Conservation (phyloP, 306 rosid genomes). For the Hippophae gyantsensis region DNA sequence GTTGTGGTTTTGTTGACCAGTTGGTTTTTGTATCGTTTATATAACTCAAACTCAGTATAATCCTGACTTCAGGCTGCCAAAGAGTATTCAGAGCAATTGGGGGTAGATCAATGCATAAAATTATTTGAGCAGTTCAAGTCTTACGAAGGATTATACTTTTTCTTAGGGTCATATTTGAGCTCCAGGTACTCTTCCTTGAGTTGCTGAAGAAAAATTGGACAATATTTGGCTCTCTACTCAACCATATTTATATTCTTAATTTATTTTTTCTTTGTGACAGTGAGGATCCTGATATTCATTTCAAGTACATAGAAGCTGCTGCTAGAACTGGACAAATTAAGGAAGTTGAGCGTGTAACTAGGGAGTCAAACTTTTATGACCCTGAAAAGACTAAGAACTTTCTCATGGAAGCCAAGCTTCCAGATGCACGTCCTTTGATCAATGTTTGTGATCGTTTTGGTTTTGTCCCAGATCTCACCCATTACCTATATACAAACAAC, state of each 20-base stretch:
- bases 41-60: slow-evolving; percentile 18
- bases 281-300: slow-evolving; percentile 99
- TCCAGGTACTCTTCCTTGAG: slow-evolving; percentile 48
- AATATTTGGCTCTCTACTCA: too few relatives aligned
- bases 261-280: slow-evolving; percentile 34
- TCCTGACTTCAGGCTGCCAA: slow-evolving; percentile 60
- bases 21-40: slow-evolving; percentile 7
- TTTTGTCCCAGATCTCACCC: slow-evolving; percentile 96
- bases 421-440: slow-evolving; percentile 92
- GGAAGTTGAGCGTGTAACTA: slow-evolving; percentile 97
- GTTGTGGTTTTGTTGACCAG: background rate
- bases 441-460: slow-evolving; percentile 99
- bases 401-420: slow-evolving; percentile 98
- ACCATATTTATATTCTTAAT: background rate
- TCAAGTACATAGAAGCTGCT: slow-evolving; percentile 97
- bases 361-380: slow-evolving; percentile 94
- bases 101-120: slow-evolving; percentile 81
- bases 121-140: slow-evolving; percentile 96
- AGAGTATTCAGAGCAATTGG: slow-evolving; percentile 90
- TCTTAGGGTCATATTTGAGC: slow-evolving; percentile 92
- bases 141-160: slow-evolving; percentile 92
- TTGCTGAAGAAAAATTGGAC: too few relatives aligned
- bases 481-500: slow-evolving; percentile 80
- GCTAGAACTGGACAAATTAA: slow-evolving; percentile 99
- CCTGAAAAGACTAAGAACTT: slow-evolving; percentile 92